Evolutionary conservation across 208 protist genomes (phyloP), one percentile per base, ranked within the genome.

Genomic region (Crithidia acanthocephali): DNA sequence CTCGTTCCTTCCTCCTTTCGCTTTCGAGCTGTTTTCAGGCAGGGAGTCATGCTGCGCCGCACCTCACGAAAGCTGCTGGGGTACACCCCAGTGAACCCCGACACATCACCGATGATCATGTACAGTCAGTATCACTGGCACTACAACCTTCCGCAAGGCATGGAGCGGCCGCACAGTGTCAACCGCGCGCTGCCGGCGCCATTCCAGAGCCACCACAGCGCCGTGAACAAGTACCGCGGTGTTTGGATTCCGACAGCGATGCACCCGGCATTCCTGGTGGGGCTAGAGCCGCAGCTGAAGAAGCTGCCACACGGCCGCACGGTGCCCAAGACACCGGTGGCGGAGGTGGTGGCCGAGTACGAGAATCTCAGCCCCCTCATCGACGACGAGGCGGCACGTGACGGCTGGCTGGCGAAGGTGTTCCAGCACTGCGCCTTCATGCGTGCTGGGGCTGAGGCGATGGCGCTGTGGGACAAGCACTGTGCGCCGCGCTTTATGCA

Each of bases 61-160:
- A 92, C 80, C 20, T 67, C 57, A 0, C 62, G 71, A 25, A 55
- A 79, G 9, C 62, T 84, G 8, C 55, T 94, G 53, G 91, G 91
- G 25, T 96, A 93, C 78, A 90, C 79, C 42, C 72, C 88, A 15
- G 84, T 96, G 48, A 94, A 96, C 77, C 88, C 88, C 1, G 91
- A 96, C 69, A 96, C 87, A 13, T 94, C 88, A 10, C 91, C 91
- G n/a, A 94, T 94, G 88, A 67, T 96, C 52, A 80, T 83, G 72
- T 94, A 94, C 71, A 94, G 85, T 62, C 82, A 94, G 64, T 94
- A 90, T 57, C 88, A 94, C 74, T 96, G 91, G 89, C 88, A 96
- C 74, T 96, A 96, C 78, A 96, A 94, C 66, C 69, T 94, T 25
- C 91, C 87, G 47, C 91, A 96, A 68, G 85, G 85, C 30, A 96